Percentiles rank a stretch among this genome's conserved stretches.
These are phyloP conservation scores for Rhizophora mangle DNA, from an alignment of 345 rosid species.

Conservation along the genomic window DNA sequence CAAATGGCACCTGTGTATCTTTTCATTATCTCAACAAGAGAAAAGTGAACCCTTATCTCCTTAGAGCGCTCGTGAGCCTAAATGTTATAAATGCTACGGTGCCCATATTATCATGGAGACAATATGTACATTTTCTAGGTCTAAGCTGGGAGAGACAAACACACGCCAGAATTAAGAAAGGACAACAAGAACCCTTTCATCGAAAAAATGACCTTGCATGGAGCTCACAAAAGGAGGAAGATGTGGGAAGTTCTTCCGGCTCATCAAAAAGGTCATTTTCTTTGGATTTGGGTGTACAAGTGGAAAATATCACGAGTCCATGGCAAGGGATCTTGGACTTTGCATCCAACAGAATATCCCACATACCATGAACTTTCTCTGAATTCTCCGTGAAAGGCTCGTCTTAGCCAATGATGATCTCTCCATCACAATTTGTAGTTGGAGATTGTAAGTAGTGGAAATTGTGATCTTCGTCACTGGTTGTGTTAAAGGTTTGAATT, in stretches of 20 bases:
- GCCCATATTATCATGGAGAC: conserved; percentile 13
- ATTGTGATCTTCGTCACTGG: conserved; percentile 20
- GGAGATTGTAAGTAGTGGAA: conserved; percentile 47
- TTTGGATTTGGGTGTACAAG: conserved; percentile 34
- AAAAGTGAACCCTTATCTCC: neutral
- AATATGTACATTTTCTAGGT: conserved; percentile 28
- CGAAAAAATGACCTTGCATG: conserved; percentile 41
- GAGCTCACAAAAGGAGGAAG: conserved; percentile 44
- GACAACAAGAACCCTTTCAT: conserved; percentile 59
- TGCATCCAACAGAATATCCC: conserved; percentile 42
- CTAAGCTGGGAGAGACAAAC: conserved; percentile 14
- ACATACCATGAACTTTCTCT: conserved; percentile 13
- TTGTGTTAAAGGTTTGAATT: conserved; percentile 10
- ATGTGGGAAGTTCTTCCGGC: conserved; percentile 56
- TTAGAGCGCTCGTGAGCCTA: too few relatives aligned
- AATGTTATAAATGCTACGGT: neutral
- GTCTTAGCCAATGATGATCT: conserved; percentile 34
- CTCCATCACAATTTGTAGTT: conserved; percentile 21
- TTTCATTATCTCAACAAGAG: too few relatives aligned
- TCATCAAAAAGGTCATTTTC: conserved; percentile 68
- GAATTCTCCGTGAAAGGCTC: conserved; percentile 30
- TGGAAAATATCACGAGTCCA: conserved; percentile 18
- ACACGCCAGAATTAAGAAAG: conserved; percentile 40
- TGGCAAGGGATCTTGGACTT: conserved; percentile 38
- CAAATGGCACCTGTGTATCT: too few relatives aligned